Evolutionary conservation across 441 rosid species (phyloP).

Genomic region (Lepidium campestre): DNA sequence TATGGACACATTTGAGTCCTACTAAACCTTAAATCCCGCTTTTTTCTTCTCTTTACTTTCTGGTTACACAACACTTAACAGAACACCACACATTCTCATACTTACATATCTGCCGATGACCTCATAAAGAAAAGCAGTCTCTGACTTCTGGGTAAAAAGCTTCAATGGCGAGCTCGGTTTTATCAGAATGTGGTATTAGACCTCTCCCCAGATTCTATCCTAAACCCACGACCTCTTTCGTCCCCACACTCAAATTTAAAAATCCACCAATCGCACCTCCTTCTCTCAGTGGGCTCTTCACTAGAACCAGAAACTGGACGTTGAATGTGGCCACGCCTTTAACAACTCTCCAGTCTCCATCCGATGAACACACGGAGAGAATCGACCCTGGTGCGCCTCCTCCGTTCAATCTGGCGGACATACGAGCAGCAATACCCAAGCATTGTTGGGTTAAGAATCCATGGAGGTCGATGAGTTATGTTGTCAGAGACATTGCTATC

Average conservation of each 20-base stretch:
- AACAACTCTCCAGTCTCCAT: slow-evolving; percentile 7
- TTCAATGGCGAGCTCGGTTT: slow-evolving; percentile 51
- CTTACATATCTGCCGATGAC: not conserved
- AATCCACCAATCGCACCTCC: not conserved
- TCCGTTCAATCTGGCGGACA: slow-evolving; percentile 65
- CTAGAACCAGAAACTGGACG: slow-evolving; percentile 35
- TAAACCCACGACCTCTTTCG: slow-evolving; percentile 28
- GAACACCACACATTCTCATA: not conserved
- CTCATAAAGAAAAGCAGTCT: not conserved
- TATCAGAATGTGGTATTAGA: slow-evolving; percentile 55
- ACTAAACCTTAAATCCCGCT: not conserved
- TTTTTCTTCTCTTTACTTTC: not conserved
- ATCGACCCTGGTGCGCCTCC: slow-evolving; percentile 75
- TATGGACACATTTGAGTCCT: not conserved
- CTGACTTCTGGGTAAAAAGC: not conserved
- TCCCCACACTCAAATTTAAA: slow-evolving; percentile 14
- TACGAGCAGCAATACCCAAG: slow-evolving; percentile 85
- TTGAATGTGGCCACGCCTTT: slow-evolving; percentile 43
- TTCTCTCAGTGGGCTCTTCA: slow-evolving; percentile 1
- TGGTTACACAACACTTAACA: not conserved
- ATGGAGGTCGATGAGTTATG: slow-evolving; percentile 49
- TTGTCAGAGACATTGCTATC: slow-evolving; percentile 66
- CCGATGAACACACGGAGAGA: slow-evolving; percentile 17
- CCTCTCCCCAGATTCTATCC: slow-evolving; percentile 38
- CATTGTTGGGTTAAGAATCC: slow-evolving; percentile 95